Base-by-base conservation (phyloP, 495 filamentous ascomycete species). In the Penicillium simplicissimum region DNA sequence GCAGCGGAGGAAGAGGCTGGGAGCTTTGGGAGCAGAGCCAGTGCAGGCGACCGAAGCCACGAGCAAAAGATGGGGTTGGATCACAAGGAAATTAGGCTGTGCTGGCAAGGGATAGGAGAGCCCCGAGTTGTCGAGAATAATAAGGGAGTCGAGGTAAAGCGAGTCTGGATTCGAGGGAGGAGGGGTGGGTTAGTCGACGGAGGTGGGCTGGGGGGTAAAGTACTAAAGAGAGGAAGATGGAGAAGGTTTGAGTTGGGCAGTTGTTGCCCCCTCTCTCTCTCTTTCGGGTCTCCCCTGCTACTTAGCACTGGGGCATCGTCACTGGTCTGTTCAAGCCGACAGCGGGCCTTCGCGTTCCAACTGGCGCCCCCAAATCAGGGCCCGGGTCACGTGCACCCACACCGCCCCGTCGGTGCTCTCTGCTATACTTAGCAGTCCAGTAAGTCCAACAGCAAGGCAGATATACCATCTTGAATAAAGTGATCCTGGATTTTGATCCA, bases 221-320 rank as follows among this genome's bases (percentile, higher is more conserved):
- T n/a, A n/a, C n/a, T n/a, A n/a, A 66, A 59, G 52, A 58, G 66
- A 66, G 61, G 66, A 52, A 62, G 61, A 67, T 69, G 67, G 63
- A 65, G 63, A 64, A 60, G 58, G 61, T 55, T 61, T 47, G 57
- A 54, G 57, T 58, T 42, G 57, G 57, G 57, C 64, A 66, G 60
- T 65, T 63, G 59, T 61, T 66, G 55, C 59, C 57, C 63, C 48
- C 54, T 52, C 58, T 43, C 52, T 43, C 21, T 52, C 58, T 57
- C 38, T 31, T 31, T 31, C 28, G 28, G 28, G 28, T 31, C 28
- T 45, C 40, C 48, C 38, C 21, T 57, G n/a, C n/a, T n/a, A 45
- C 45, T 57, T 31, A 31, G 38, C n/a, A 25, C 23, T 25, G 23
- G 51, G 31, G 31, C 51, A 36, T 35, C 23, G 28, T 3, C 14